These are phyloP conservation scores for Ailanthus altissimus DNA, from an alignment of 345 rosid species.

Conservation along the genomic window DNA sequence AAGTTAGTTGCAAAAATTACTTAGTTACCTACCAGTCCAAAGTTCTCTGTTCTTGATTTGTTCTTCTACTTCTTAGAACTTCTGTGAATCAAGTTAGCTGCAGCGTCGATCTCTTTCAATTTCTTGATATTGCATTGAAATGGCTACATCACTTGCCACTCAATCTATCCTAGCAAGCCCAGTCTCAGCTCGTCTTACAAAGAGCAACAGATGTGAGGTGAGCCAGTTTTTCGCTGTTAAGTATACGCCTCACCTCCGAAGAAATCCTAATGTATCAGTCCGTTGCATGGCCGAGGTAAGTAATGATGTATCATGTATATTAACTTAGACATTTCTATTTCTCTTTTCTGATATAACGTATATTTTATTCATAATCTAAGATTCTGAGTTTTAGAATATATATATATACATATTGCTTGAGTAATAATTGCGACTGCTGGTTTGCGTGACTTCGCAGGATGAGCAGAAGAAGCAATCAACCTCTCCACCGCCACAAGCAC, in stretches of 20 bases:
- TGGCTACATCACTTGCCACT: slow-evolving; percentile 44
- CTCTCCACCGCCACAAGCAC: not conserved
- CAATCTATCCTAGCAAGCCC: slow-evolving; percentile 49
- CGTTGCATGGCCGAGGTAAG: slow-evolving; percentile 52
- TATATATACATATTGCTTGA: not conserved
- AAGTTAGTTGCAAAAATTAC: not conserved
- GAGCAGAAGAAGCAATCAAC: not conserved
- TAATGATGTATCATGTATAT: not conserved
- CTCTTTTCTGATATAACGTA: not conserved
- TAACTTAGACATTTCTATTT: too few relatives aligned
- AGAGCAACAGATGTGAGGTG: slow-evolving; percentile 22
- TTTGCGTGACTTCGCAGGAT: not conserved
- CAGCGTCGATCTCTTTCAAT: too few relatives aligned
- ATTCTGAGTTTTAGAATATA: not conserved
- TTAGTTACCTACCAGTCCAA: not conserved
- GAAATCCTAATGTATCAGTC: slow-evolving; percentile 31
- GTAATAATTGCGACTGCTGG: slow-evolving; percentile 6
- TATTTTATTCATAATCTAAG: not conserved
- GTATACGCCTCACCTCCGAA: slow-evolving; percentile 24
- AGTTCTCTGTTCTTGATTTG: not conserved
- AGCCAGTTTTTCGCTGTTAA: slow-evolving; percentile 26
- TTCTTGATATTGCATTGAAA: not conserved
- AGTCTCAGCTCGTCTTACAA: slow-evolving; percentile 19
- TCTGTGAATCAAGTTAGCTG: not conserved
- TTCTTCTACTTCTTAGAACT: not conserved